A percentile compares a stretch with the other conserved stretches of the same genome.
These are phyloP conservation scores for Coniella vitis DNA, from an alignment of 2,329 filamentous ascomycete species.

Conservation along the genomic window DNA sequence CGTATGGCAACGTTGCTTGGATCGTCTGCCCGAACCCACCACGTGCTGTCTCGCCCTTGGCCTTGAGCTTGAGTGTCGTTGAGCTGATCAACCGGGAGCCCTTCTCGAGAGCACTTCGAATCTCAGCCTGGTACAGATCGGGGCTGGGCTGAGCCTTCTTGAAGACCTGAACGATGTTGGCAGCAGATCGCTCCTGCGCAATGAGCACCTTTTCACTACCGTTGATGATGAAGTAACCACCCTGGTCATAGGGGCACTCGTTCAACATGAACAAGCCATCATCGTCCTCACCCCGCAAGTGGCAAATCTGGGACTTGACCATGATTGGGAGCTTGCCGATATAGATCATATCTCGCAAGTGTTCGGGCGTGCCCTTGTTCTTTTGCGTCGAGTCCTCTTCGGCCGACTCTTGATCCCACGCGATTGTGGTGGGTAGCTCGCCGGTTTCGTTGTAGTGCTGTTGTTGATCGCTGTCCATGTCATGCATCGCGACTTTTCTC, in stretches of 20 bases:
- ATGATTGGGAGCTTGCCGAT: slow-evolving; percentile 96
- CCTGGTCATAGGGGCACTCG: slow-evolving; percentile 96
- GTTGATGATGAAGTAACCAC: slow-evolving; percentile 99
- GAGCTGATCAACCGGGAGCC: slow-evolving; percentile 92
- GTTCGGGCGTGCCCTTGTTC: slow-evolving; percentile 45
- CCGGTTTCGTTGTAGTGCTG: slow-evolving; percentile 48
- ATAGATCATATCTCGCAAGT: slow-evolving; percentile 69
- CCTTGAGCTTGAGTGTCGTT: slow-evolving; percentile 81
- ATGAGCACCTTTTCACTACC: slow-evolving; percentile 98
- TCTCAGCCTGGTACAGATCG: slow-evolving; percentile 90
- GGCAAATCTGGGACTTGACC: slow-evolving; percentile 95
- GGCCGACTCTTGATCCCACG: slow-evolving; percentile 55
- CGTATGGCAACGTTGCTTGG: slow-evolving; percentile 84
- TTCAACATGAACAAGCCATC: slow-evolving; percentile 85
- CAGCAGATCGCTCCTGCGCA: slow-evolving; percentile 92
- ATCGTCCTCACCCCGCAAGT: slow-evolving; percentile 75
- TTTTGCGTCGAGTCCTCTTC: slow-evolving; percentile 42
- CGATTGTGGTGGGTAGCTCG: slow-evolving; percentile 50
- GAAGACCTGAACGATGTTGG: slow-evolving; percentile 98
- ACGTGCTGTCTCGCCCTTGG: slow-evolving; percentile 73
- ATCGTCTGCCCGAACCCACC: slow-evolving; percentile 82
- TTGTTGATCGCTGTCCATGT: slow-evolving; percentile 61
- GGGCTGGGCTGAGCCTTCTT: slow-evolving; percentile 92
- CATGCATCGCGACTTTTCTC: slow-evolving; percentile 56
- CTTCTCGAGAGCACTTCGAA: slow-evolving; percentile 92